These are phyloP conservation scores for Scutellaria barbata DNA, from an alignment of 257 asterid species.

Conservation along the genomic window DNA sequence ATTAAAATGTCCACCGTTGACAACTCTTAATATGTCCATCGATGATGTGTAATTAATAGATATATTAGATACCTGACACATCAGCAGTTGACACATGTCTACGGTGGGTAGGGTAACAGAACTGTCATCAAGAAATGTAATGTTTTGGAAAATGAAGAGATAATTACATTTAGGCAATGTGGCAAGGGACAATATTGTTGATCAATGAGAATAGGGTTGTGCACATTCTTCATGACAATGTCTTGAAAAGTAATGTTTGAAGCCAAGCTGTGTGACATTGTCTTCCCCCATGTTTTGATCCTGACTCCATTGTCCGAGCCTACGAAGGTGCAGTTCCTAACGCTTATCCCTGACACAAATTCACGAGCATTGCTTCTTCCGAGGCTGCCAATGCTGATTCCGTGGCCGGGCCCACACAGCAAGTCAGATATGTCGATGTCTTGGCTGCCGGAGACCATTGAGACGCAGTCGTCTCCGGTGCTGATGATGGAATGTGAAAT, in stretches of 20 bases:
- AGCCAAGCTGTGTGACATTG: conserved; percentile 46
- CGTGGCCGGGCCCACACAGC: conserved; percentile 78
- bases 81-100: neutral
- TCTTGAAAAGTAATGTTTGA: conserved; percentile 48
- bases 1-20: too few species aligned
- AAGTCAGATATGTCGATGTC: conserved; percentile 49
- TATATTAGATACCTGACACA: neutral
- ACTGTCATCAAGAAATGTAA: too few species aligned
- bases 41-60: too few species aligned
- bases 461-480: conserved; percentile 76
- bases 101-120: too few species aligned
- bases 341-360: conserved; percentile 44
- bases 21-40: too few species aligned
- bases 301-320: conserved; percentile 67
- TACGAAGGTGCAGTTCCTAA: conserved; percentile 48
- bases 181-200: conserved; percentile 60
- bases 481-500: conserved; percentile 44
- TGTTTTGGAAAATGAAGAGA: neutral
- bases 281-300: conserved; percentile 80
- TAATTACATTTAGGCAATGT: conserved; percentile 48
- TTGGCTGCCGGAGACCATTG: conserved; percentile 65
- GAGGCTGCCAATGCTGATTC: conserved; percentile 74
- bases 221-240: conserved; percentile 51
- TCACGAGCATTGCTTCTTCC: conserved; percentile 46
- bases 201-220: conserved; percentile 71